Conservation (phyloP, 164 flowering plant genomes). For the Annona squamosa region DNA sequence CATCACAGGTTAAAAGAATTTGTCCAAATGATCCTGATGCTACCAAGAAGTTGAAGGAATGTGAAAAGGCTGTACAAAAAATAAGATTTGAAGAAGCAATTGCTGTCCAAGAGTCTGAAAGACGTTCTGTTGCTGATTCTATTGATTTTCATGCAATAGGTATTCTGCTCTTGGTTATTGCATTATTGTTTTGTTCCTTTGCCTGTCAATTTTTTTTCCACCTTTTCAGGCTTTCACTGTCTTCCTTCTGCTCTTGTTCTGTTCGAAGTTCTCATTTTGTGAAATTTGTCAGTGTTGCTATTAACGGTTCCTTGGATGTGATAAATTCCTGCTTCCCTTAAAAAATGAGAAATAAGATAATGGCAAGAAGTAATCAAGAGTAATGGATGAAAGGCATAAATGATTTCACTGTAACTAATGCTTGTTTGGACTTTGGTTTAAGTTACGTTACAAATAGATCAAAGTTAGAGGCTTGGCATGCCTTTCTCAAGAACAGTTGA, state of each 20-base stretch:
- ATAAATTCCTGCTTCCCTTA: neutral
- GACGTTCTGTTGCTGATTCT: constrained; percentile 63
- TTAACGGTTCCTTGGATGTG: neutral
- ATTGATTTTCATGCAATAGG: constrained; percentile 81
- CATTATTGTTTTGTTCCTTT: neutral
- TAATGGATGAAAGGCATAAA: too few relatives aligned
- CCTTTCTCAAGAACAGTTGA: too few relatives aligned
- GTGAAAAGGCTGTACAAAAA: constrained; percentile 96
- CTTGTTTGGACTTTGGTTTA: too few relatives aligned
- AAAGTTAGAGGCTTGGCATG: neutral
- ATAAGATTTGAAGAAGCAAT: constrained; percentile 95
- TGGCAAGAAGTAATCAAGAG: too few relatives aligned
- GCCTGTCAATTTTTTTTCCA: neutral
- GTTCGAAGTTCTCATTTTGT: neutral
- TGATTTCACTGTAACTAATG: too few relatives aligned
- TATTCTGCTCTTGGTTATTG: constrained; percentile 17
- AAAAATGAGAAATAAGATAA: neutral
- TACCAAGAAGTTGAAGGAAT: constrained; percentile 82
- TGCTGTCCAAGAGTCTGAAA: constrained; percentile 58
- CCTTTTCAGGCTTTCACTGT: neutral
- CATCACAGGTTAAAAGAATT: constrained; percentile 70
- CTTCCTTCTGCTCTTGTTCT: neutral
- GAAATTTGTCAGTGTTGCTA: neutral
- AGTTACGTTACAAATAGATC: neutral
- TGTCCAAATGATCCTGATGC: constrained; percentile 98